phyloP scores from a whole-genome alignment of 371 early-diverging fungal species.

The Neoconidiobolus thromboides region DNA sequence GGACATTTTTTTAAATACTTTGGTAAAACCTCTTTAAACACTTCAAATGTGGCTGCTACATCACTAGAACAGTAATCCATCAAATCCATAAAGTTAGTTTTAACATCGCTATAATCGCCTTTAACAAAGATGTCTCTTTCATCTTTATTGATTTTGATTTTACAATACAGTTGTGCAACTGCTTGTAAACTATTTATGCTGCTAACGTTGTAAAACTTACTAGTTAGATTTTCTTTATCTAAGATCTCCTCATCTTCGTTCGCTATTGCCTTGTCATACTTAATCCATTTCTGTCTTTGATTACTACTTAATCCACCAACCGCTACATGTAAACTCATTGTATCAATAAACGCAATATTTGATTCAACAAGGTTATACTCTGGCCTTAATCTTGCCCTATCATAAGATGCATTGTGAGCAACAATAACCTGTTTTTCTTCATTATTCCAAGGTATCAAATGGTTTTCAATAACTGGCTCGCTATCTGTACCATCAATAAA shows the following conservation, averaged over 20 bases:
- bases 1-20: constrained; percentile 64
- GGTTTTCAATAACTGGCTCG: constrained; percentile 18
- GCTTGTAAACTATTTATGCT: constrained; percentile 61
- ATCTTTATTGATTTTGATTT: constrained; percentile 50
- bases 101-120: constrained; percentile 29
- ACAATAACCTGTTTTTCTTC: constrained; percentile 34
- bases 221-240: constrained; percentile 11
- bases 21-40: constrained; percentile 51
- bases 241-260: constrained; percentile 14
- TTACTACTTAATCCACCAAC: constrained; percentile 77
- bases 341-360: constrained; percentile 59
- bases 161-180: constrained; percentile 60
- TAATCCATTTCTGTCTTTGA: constrained; percentile 66
- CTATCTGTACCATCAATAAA: constrained; percentile 13
- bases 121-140: constrained; percentile 44
- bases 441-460: constrained; percentile 43
- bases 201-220: constrained; percentile 39
- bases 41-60: constrained; percentile 52
- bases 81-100: constrained; percentile 30
- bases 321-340: constrained; percentile 86
- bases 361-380: constrained; percentile 48
- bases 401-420: constrained; percentile 87
- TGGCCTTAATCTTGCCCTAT: constrained; percentile 71
- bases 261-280: constrained; percentile 28
- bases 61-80: constrained; percentile 84